A percentile compares a stretch with the other conserved stretches of the same genome.
These are phyloP conservation scores for Penicillium sp. DNA, from an alignment of 2,329 filamentous ascomycete genomes.

Conservation along the genomic window DNA sequence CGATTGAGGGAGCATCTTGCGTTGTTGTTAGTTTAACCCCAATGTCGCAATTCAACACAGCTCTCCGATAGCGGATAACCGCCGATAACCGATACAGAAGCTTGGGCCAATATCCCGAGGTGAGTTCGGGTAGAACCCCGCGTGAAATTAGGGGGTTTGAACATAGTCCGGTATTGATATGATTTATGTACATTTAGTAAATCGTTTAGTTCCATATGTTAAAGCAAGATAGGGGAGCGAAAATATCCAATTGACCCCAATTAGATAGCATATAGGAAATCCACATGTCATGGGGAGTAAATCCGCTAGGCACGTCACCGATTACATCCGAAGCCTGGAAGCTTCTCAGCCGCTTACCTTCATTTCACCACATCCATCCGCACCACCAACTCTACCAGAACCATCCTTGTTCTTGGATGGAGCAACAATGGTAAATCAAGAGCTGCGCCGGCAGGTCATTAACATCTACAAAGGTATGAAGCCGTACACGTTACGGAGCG, in stretches of 20 bases:
- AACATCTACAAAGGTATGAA: conserved; percentile 78
- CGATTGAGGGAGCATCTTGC: conserved; percentile 26
- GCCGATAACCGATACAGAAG: conserved; percentile 10
- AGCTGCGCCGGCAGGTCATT: conserved; percentile 75
- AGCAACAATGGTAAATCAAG: conserved; percentile 47
- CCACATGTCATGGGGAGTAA: neutral
- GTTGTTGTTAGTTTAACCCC: conserved; percentile 4
- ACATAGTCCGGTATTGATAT: no score
- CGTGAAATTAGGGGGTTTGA: neutral
- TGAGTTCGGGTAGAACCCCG: conserved; percentile 17
- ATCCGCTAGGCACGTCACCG: conserved; percentile 19
- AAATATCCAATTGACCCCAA: neutral
- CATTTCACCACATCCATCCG: neutral
- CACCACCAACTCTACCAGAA: neutral
- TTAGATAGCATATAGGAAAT: neutral
- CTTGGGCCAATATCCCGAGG: conserved; percentile 15
- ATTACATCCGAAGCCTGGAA: conserved; percentile 18
- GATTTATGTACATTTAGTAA: neutral
- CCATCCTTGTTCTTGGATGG: neutral
- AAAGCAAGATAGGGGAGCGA: no score
- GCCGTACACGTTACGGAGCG: no score
- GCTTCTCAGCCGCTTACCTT: conserved; percentile 7
- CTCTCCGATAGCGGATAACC: neutral
- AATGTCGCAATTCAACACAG: neutral
- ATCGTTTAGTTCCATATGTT: neutral